Percentiles rank a stretch among this genome's conserved stretches.
phyloP scores from a whole-genome alignment of 768 basidiomycete genomes.

The Tremella fuciformis region DNA sequence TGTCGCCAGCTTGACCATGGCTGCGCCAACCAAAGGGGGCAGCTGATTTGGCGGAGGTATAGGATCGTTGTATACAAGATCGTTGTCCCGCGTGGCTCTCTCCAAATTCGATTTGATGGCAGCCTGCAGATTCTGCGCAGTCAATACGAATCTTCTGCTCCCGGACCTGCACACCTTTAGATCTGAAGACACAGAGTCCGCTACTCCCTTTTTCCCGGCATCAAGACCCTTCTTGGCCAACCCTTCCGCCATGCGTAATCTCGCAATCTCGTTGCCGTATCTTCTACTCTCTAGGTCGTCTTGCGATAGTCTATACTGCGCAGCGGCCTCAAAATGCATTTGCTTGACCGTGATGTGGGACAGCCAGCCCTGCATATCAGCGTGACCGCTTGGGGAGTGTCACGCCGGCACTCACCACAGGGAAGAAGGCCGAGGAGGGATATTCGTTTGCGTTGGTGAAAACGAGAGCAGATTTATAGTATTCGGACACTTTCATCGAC shows the following conservation, averaged over 20 bases:
- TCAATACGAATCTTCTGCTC: not conserved
- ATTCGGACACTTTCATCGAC: slow-evolving; percentile 67
- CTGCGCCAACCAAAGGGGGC: slow-evolving; percentile 62
- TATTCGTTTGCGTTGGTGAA: slow-evolving; percentile 40
- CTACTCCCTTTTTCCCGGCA: slow-evolving; percentile 63
- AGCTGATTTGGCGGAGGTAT: slow-evolving; percentile 72
- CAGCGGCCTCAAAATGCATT: slow-evolving; percentile 81
- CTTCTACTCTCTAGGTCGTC: slow-evolving; percentile 73
- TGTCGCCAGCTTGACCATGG: slow-evolving; percentile 63
- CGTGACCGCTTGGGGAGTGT: not conserved
- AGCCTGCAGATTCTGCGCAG: slow-evolving; percentile 68
- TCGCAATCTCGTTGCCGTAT: slow-evolving; percentile 82
- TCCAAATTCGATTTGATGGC: slow-evolving; percentile 65
- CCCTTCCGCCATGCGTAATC: slow-evolving; percentile 66
- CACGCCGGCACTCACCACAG: slow-evolving; percentile 32
- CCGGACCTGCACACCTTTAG: slow-evolving; percentile 61
- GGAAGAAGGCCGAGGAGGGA: slow-evolving; percentile 47
- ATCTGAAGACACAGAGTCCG: slow-evolving; percentile 68
- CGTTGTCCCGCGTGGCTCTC: slow-evolving; percentile 84
- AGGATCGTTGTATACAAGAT: slow-evolving; percentile 88
- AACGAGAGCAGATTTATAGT: slow-evolving; percentile 60
- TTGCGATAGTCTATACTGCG: slow-evolving; percentile 81
- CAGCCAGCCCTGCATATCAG: slow-evolving; percentile 64
- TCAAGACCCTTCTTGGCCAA: slow-evolving; percentile 71
- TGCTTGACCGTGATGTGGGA: slow-evolving; percentile 77